Percentiles rank a stretch among this genome's conserved stretches.
Conservation (phyloP, 75 land plant genomes). For the Adiantum capillusveneris region DNA sequence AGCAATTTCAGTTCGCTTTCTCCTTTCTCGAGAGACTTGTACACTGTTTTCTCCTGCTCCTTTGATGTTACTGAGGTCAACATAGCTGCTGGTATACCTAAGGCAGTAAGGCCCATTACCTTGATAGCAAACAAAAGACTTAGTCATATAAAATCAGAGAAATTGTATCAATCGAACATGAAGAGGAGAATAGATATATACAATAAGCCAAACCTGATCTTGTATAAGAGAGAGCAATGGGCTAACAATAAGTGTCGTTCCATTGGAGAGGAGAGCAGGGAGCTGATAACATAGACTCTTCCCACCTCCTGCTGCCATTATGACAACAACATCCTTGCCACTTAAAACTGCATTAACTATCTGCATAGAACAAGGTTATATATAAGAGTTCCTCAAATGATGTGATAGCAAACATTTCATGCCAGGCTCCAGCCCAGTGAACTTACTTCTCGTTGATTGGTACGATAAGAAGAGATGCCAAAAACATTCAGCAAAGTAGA, state of each 20-base stretch:
- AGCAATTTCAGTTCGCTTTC: slow-evolving; percentile 77
- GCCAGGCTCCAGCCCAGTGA: too few relatives aligned
- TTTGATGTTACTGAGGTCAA: slow-evolving; percentile 91
- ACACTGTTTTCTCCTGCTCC: slow-evolving; percentile 80
- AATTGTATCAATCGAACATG: too few relatives aligned
- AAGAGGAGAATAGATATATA: too few relatives aligned
- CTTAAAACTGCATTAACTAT: slow-evolving; percentile 93
- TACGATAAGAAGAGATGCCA: slow-evolving; percentile 70
- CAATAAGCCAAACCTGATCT: slow-evolving; percentile 62
- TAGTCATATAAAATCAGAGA: neutral
- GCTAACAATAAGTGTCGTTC: slow-evolving; percentile 83
- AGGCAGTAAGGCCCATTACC: slow-evolving; percentile 93
- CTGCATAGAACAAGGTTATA: too few relatives aligned
- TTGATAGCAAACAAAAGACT: slow-evolving; percentile 17
- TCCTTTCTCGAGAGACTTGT: slow-evolving; percentile 83
- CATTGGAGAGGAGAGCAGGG: slow-evolving; percentile 77
- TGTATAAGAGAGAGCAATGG: slow-evolving; percentile 94
- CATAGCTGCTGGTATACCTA: slow-evolving; percentile 82
- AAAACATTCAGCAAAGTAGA: slow-evolving; percentile 79
- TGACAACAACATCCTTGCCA: slow-evolving; percentile 90
- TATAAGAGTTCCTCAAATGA: too few relatives aligned
- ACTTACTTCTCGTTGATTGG: slow-evolving; percentile 77
- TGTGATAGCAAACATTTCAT: too few relatives aligned
- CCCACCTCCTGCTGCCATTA: slow-evolving; percentile 99
- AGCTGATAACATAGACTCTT: slow-evolving; percentile 98